A percentile compares a stretch with the other conserved stretches of the same genome.
Evolutionary conservation across 371 early-diverging fungal species (phyloP).

Genomic region (Umbelopsis sp.): DNA sequence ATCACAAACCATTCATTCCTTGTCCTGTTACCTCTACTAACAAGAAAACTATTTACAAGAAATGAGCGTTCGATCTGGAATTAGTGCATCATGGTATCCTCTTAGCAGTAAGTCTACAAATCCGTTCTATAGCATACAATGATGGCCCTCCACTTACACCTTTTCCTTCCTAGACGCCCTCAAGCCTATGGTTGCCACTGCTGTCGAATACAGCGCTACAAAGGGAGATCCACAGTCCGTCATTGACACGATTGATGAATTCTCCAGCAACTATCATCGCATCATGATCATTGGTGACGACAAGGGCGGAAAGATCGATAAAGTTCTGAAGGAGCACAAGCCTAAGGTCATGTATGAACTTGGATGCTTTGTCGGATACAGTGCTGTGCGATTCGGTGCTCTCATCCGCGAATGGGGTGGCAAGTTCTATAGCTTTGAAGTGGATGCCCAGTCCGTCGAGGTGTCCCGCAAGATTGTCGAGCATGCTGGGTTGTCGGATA

Average conservation of each 20-base stretch:
- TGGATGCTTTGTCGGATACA: constrained; percentile 25
- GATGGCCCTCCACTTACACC: not conserved
- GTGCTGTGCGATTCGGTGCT: constrained; percentile 22
- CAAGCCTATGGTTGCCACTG: constrained; percentile 12
- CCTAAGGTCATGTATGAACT: constrained; percentile 23
- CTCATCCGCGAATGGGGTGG: constrained; percentile 15
- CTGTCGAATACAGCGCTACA: constrained; percentile 1
- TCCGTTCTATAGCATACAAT: too few relatives aligned
- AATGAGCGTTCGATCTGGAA: too few relatives aligned
- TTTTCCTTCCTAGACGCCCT: not conserved
- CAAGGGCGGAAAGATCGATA: constrained; percentile 18
- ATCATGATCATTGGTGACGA: constrained; percentile 24
- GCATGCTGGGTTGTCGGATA: constrained; percentile 14
- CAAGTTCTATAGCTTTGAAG: constrained; percentile 24
- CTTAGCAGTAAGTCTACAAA: too few relatives aligned
- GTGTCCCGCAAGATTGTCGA: constrained; percentile 20
- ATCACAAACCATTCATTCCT: too few relatives aligned
- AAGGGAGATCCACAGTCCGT: constrained; percentile 19
- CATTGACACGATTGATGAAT: constrained; percentile 16
- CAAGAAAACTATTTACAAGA: too few relatives aligned
- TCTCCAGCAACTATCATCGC: constrained; percentile 6
- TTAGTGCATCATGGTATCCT: too few relatives aligned
- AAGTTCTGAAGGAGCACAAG: constrained; percentile 6
- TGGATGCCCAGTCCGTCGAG: constrained; percentile 13
- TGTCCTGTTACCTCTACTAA: not conserved